Base-by-base conservation (phyloP, 2,329 filamentous ascomycete species). In the Talaromyces funiculosus region DNA sequence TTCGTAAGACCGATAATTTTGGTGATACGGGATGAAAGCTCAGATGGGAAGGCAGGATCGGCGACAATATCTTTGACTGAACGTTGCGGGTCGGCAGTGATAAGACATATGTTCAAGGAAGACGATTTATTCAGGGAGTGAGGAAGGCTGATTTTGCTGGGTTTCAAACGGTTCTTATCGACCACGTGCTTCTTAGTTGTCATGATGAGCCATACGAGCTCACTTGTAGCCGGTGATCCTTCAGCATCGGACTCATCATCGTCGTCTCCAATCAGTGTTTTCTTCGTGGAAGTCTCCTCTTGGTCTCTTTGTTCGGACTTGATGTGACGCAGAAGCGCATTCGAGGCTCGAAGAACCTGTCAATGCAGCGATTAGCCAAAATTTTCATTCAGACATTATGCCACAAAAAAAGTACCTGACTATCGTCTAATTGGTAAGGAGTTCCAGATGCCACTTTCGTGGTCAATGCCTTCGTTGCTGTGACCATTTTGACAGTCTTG, bases 41-140 rank as follows among this genome's bases (percentile, higher is more conserved):
- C 81, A 61, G 81, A 78, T 33, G 89, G 89, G 78, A 91, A 92
- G 29, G 85, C 83, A 43, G 88, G 84, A 59, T 88, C 85, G 56
- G 86, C 87, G 64, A 97, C 83, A 49, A 95, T 82, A 75, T 97
- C 88, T 81, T 97, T 97, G 83, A 94, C 96, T 59, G 86, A 84
- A 65, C 92, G 86, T 81, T 96, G 92, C 1, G 86, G 86, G 66
- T 88, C 86, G 67, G 91, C 90, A 60, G 88, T 90, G 75, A 96
- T 95, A 63, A 97, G 81, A 77, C 92, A 97, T 75, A 97, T 82
- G 67, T 86, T 88, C 61, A 86, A 79, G 60, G 83, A 83, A 60
- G 83, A 78, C 65, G 86, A 83, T 65, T 83, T 80, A 77, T 90
- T 87, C 64, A 96, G 83, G 9, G 89, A 81, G 76, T 95, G 87